These are phyloP conservation scores for Hydrangea macrophylla DNA, from an alignment of 148 eudicot species.

Conservation along the genomic window DNA sequence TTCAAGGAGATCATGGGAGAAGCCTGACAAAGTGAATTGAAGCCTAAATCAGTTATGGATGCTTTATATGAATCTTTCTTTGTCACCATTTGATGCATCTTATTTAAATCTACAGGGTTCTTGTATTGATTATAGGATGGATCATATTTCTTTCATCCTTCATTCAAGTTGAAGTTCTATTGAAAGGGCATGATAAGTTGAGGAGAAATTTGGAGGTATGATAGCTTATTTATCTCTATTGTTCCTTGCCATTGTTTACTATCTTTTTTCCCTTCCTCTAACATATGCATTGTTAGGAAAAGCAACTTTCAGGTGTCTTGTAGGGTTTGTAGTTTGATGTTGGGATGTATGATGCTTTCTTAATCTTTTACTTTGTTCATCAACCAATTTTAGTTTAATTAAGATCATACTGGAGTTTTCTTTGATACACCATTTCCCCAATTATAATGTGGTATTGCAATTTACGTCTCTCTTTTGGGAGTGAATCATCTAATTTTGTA, in stretches of 20 bases:
- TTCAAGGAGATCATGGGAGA: background rate
- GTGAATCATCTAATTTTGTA: background rate
- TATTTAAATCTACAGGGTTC: constrained; percentile 52
- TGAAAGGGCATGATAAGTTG: constrained; percentile 85
- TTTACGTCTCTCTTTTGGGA: background rate
- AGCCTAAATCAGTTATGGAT: background rate
- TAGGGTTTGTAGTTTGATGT: background rate
- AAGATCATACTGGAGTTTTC: background rate
- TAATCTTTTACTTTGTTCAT: background rate
- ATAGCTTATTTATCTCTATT: constrained; percentile 7
- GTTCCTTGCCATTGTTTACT: constrained; percentile 2
- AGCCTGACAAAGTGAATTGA: no score
- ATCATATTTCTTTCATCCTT: constrained; percentile 90
- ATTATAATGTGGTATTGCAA: background rate
- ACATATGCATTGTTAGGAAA: no score
- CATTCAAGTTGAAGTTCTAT: constrained; percentile 76
- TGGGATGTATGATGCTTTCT: background rate
- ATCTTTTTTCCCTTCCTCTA: background rate
- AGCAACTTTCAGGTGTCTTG: background rate
- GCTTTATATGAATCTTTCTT: constrained; percentile 1
- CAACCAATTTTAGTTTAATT: background rate
- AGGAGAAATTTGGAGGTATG: constrained; percentile 89
- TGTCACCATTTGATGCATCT: constrained; percentile 12
- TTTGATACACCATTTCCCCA: background rate
- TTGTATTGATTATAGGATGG: constrained; percentile 87